Evolutionary conservation across 1,284 basidiomycete species (phyloP).

Genomic region (Butyriboletus regius): DNA sequence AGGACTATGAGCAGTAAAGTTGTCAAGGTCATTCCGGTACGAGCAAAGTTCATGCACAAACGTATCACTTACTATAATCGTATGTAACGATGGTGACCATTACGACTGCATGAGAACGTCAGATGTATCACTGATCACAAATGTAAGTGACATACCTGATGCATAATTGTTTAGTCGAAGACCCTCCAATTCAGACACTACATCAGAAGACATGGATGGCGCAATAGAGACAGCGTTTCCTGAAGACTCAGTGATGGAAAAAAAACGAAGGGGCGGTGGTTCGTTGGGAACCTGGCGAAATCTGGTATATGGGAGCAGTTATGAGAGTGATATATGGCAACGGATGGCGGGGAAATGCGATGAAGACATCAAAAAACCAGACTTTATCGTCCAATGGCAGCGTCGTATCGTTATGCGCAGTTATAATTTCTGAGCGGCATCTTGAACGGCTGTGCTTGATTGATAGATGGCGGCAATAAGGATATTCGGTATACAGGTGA

Average conservation of each 20-base stretch:
- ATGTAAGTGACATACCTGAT: background rate
- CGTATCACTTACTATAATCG: background rate
- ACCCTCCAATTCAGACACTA: background rate
- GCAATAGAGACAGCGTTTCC: background rate
- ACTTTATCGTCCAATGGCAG: no score
- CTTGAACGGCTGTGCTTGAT: no score
- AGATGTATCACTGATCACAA: background rate
- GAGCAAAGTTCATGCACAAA: background rate
- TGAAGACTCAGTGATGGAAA: background rate
- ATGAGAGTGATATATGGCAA: no score
- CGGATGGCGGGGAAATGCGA: no score
- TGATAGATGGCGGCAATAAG: no score
- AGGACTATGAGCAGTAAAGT: background rate
- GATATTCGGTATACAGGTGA: no score
- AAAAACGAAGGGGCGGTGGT: background rate
- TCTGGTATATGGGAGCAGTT: no score
- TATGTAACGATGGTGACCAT: background rate
- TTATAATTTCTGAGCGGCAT: no score
- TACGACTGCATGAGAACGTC: background rate
- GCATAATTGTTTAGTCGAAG: background rate
- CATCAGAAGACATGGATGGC: background rate
- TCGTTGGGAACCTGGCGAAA: background rate
- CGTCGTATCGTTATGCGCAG: no score
- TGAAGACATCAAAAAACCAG: no score
- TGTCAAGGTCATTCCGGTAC: background rate